phyloP scores from a whole-genome alignment of 73 alveolate species.

The Symbiodinium pilosum region DNA sequence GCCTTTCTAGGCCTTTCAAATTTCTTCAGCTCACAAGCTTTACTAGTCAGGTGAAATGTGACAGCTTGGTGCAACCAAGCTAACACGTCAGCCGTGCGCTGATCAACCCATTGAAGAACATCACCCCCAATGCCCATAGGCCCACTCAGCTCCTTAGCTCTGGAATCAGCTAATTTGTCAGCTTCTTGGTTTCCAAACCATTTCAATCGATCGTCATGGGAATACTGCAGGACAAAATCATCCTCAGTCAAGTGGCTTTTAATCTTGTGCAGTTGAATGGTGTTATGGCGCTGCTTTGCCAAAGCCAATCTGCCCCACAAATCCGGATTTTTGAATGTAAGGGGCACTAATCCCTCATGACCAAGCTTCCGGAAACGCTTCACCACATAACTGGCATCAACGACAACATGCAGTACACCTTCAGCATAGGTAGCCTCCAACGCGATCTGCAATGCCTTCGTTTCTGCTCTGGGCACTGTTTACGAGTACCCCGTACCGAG shows the following conservation, averaged over 20 bases:
- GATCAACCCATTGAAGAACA: background rate
- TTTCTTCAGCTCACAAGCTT: background rate
- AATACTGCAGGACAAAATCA: background rate
- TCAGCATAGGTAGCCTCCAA: background rate
- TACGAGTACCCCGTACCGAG: background rate
- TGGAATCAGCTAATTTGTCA: background rate
- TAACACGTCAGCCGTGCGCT: background rate
- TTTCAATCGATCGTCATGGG: background rate
- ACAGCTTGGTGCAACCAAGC: background rate
- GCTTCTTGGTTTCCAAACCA: background rate
- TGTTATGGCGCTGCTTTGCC: background rate
- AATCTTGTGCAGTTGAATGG: background rate
- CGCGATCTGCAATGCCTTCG: background rate
- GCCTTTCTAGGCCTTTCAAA: background rate
- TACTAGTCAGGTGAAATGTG: background rate
- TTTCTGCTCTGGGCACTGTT: background rate
- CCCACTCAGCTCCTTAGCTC: background rate
- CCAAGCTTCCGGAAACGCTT: background rate
- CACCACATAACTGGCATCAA: background rate
- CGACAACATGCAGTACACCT: background rate
- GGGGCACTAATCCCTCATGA: background rate
- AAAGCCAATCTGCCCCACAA: background rate
- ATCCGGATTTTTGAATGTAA: background rate
- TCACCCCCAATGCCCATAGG: background rate
- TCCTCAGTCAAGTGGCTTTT: background rate